Conservation (phyloP, 2,329 filamentous ascomycete genomes). For the Orbilia javanica region DNA sequence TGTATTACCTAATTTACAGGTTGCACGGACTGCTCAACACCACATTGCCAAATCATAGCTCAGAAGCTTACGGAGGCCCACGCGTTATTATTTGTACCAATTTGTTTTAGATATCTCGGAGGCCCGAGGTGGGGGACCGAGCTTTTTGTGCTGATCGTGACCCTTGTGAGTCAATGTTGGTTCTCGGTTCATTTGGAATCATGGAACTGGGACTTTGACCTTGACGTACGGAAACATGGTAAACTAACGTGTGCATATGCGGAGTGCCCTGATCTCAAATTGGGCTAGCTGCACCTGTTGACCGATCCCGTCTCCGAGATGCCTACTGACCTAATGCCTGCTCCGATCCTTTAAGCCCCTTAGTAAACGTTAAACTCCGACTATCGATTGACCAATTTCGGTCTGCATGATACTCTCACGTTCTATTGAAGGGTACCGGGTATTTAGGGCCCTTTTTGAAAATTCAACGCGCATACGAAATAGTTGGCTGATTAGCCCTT, state of each 20-base stretch:
- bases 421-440: too few relatives aligned
- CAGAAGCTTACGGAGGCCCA: too few relatives aligned
- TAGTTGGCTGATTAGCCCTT: too few relatives aligned
- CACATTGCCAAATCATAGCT: neutral
- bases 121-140: slow-evolving; percentile 4
- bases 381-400: neutral
- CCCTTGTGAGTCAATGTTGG: neutral
- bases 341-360: slow-evolving; percentile 12
- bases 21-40: neutral
- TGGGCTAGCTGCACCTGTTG: slow-evolving; percentile 14
- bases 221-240: slow-evolving; percentile 24
- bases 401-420: neutral
- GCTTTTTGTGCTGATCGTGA: neutral
- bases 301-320: slow-evolving; percentile 15
- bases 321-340: neutral
- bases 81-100: too few relatives aligned
- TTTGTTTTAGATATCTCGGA: neutral
- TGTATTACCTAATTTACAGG: neutral
- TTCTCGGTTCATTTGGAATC: slow-evolving; percentile 10
- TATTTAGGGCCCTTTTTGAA: too few relatives aligned
- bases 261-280: slow-evolving; percentile 19
- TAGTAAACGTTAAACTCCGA: neutral
- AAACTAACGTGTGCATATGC: slow-evolving; percentile 23
- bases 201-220: slow-evolving; percentile 18
- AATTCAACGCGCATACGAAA: too few relatives aligned